Percentiles rank a stretch among this genome's conserved stretches.
These are phyloP conservation scores for Capsicum chinense DNA, from an alignment of 257 asterid genomes.

Conservation along the genomic window DNA sequence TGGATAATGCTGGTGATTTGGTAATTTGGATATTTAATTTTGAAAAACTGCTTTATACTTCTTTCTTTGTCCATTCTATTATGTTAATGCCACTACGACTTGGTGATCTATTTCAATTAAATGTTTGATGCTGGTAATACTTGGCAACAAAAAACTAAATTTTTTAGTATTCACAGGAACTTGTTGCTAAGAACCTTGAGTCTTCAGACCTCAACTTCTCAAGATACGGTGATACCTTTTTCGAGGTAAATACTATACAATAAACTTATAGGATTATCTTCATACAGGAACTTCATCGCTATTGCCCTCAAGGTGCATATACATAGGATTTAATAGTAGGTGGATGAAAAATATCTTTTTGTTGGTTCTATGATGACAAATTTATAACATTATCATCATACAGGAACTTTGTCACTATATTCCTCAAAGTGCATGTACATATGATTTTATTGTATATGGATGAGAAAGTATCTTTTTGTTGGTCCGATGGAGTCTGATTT, in stretches of 20 bases:
- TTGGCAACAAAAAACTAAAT: neutral
- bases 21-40: slow-evolving; percentile 45
- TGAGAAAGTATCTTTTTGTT: slow-evolving; percentile 9
- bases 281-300: neutral
- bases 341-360: slow-evolving; percentile 1
- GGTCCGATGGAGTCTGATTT: neutral
- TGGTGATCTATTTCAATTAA: slow-evolving; percentile 14
- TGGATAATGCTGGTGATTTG: slow-evolving; percentile 99
- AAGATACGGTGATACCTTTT: slow-evolving; percentile 96
- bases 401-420: neutral
- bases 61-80: neutral
- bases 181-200: slow-evolving; percentile 82
- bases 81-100: neutral
- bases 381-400: neutral
- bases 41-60: neutral
- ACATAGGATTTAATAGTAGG: neutral
- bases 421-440: neutral
- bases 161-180: slow-evolving; percentile 64
- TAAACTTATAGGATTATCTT: neutral
- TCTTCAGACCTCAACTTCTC: slow-evolving; percentile 84
- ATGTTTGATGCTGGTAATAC: slow-evolving; percentile 12
- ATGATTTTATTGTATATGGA: neutral
- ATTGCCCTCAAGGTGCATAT: neutral
- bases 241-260: slow-evolving; percentile 55
- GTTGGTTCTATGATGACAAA: neutral